These are phyloP conservation scores for Diaporthe batatas DNA, from an alignment of 2,329 filamentous ascomycete genomes.

Conservation along the genomic window DNA sequence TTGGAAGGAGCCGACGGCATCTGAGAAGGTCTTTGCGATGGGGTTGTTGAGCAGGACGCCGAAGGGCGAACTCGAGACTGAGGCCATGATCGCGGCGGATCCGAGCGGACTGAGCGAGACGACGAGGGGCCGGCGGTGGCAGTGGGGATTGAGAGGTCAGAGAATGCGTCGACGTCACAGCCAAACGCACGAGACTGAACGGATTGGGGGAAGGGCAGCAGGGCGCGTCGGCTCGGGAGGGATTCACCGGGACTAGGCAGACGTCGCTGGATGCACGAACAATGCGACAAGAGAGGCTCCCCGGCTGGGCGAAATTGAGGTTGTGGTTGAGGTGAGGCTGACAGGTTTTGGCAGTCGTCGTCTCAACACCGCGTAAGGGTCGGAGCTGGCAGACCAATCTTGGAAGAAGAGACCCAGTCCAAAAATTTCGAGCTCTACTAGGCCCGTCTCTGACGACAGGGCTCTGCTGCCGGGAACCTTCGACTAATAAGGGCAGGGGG, in stretches of 20 bases:
- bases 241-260: slow-evolving; percentile 24
- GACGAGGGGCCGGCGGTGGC: not conserved
- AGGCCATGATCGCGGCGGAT: slow-evolving; percentile 61
- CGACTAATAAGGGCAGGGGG: not conserved
- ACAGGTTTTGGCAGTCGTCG: slow-evolving; percentile 34
- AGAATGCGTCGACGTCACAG: slow-evolving; percentile 46
- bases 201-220: slow-evolving; percentile 16
- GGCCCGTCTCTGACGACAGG: slow-evolving; percentile 42
- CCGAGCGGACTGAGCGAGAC: not conserved
- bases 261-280: slow-evolving; percentile 3
- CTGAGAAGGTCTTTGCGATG: slow-evolving; percentile 75
- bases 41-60: slow-evolving; percentile 82
- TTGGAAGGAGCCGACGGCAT: slow-evolving; percentile 85
- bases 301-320: slow-evolving; percentile 17
- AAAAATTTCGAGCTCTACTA: slow-evolving; percentile 43
- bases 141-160: slow-evolving; percentile 46
- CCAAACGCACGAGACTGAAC: slow-evolving; percentile 30
- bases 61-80: slow-evolving; percentile 63
- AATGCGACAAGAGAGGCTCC: slow-evolving; percentile 21
- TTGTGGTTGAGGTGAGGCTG: slow-evolving; percentile 33
- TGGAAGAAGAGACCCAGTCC: slow-evolving; percentile 36
- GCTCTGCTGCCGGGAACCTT: slow-evolving; percentile 16
- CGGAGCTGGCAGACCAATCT: slow-evolving; percentile 31
- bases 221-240: slow-evolving; percentile 21
- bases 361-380: slow-evolving; percentile 27